Percentiles rank a stretch among this genome's conserved stretches.
These are phyloP conservation scores for Penicillium sp. DNA, from an alignment of 2,329 filamentous ascomycete genomes.

Conservation along the genomic window DNA sequence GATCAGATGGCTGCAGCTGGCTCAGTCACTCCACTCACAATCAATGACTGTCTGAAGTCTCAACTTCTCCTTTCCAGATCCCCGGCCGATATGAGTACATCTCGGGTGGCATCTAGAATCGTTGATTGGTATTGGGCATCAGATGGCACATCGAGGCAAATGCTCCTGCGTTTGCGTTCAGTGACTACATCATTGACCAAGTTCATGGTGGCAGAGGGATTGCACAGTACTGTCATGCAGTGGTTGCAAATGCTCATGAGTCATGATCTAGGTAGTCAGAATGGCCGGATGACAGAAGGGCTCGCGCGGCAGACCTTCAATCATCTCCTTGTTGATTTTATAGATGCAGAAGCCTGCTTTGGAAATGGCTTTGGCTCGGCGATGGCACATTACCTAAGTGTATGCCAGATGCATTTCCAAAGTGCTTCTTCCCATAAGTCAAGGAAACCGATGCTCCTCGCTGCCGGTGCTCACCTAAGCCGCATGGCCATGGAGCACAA, in stretches of 20 bases:
- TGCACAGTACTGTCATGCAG: conserved; percentile 34
- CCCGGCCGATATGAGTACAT: conserved; percentile 33
- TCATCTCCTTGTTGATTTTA: conserved; percentile 32
- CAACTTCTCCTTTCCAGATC: conserved; percentile 35
- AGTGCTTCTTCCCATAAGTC: conserved; percentile 10
- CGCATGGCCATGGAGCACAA: conserved; percentile 27
- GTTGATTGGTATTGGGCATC: conserved; percentile 45
- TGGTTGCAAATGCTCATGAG: conserved; percentile 38
- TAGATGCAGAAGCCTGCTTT: conserved; percentile 36
- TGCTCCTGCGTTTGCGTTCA: conserved; percentile 32
- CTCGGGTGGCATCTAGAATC: conserved; percentile 36
- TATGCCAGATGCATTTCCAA: conserved; percentile 24
- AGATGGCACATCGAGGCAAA: conserved; percentile 29
- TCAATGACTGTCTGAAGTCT: conserved; percentile 34
- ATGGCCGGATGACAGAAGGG: conserved; percentile 25
- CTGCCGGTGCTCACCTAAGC: conserved; percentile 28
- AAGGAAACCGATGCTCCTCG: conserved; percentile 24
- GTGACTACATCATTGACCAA: conserved; percentile 33
- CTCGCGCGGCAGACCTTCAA: conserved; percentile 25
- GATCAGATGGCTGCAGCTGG: conserved; percentile 44
- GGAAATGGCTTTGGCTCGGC: conserved; percentile 36
- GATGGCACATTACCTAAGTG: conserved; percentile 32
- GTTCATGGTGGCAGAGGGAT: conserved; percentile 42
- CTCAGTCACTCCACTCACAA: conserved; percentile 26
- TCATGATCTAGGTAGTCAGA: conserved; percentile 27